Base-by-base conservation (phyloP, 306 rosid species). In the Quercus suber region DNA sequence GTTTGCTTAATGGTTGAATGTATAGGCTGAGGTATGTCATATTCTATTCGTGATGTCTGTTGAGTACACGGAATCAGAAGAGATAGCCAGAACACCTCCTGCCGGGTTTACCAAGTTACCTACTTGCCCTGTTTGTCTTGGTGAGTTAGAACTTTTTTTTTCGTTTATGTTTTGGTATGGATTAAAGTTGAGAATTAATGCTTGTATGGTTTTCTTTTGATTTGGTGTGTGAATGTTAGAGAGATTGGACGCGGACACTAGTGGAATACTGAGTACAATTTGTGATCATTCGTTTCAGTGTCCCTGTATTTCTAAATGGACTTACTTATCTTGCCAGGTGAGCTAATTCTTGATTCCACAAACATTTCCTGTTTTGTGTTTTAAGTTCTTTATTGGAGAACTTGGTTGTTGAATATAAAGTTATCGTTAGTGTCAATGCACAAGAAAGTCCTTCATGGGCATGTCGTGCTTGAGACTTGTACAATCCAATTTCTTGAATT, bases 211-310 rank as follows among this genome's bases (percentile, higher is more conserved):
- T 5, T 83, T 56, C 68, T 52, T 78, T 72, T 10, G 71, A 25
- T 73, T 73, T 79, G 63, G 35, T 81, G 60, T 82, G 85, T 78
- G 60, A 82, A 79, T 85, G 78, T 21, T 79, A 95, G 98, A 95
- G 90, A 86, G 99, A 82, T 84, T 95, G 89, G 99, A 95, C 79
- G 90, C 92, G 6, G 89, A 85, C 72, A 83, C 88, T 43, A 90
- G 99, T 74, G 98, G 99, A 60, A 95, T 95, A 78, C 84, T 84
- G 69, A 88, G 88, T 61, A 89, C 98, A 12, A 88, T 90, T 11
- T 95, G 99, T 70, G 99, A 93, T 81, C 99, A 93, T 87, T 93
- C 98, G 5, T 93, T 95, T 84, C 93, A 88, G 57, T 95, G 98
- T 71, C 93, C 91, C 69, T 95, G 99, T 87, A 87, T 90, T 82